phyloP scores from a whole-genome alignment of 805 yeast genomes.

The Nakazawaea peltata region DNA sequence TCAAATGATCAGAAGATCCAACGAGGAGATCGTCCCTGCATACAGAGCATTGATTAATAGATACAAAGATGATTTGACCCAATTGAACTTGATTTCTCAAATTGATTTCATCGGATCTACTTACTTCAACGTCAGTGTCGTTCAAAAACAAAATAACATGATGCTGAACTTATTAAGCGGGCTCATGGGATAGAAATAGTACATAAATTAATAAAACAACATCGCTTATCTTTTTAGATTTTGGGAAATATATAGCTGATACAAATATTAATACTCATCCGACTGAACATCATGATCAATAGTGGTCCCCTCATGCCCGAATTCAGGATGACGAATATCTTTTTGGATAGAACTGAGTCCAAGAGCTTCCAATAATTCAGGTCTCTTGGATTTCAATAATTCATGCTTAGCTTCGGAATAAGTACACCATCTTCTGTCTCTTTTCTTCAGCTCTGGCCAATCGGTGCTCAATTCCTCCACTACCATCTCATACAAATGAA shows the following conservation, averaged over 20 bases:
- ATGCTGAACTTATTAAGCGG: slow-evolving; percentile 75
- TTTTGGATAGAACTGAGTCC: slow-evolving; percentile 43
- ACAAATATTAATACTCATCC: slow-evolving; percentile 20
- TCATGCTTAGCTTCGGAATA: slow-evolving; percentile 61
- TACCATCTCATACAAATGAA: slow-evolving; percentile 76
- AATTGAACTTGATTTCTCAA: slow-evolving; percentile 15
- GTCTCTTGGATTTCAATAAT: slow-evolving; percentile 47
- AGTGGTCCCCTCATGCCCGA: slow-evolving; percentile 17
- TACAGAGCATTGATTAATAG: slow-evolving; percentile 38
- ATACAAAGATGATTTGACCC: slow-evolving; percentile 18
- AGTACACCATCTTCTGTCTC: slow-evolving; percentile 72
- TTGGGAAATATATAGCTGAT: too few relatives aligned
- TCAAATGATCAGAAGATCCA: slow-evolving; percentile 43
- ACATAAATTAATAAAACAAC: slow-evolving; percentile 1
- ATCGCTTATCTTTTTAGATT: neutral
- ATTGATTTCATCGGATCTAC: slow-evolving; percentile 21
- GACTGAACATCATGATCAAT: slow-evolving; percentile 19
- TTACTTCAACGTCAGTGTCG: slow-evolving; percentile 22
- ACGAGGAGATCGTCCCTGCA: slow-evolving; percentile 27
- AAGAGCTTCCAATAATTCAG: slow-evolving; percentile 60
- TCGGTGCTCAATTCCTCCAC: slow-evolving; percentile 43
- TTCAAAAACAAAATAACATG: slow-evolving; percentile 45
- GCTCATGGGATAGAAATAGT: slow-evolving; percentile 35
- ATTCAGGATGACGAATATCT: slow-evolving; percentile 19
- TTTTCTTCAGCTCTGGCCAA: slow-evolving; percentile 69